Evolutionary conservation across 192 early-diverging fungal species (phyloP), one percentile per base, ranked within the genome.

Genomic region (Coemansia sp.): DNA sequence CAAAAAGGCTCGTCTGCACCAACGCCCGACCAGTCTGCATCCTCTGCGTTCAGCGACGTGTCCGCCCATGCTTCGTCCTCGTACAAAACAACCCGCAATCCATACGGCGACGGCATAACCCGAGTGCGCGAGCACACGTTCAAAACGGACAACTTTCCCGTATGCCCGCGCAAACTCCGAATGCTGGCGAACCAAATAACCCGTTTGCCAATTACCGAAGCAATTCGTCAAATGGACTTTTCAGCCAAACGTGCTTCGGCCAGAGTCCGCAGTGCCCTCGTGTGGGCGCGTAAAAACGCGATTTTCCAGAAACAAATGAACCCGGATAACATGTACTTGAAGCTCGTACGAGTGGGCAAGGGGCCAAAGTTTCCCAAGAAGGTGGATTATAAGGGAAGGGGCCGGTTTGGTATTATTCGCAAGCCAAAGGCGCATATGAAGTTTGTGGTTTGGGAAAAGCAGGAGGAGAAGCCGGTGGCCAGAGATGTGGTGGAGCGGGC

Each of bases 281-380:
- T 85, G 12, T 88, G 86, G 74, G 89, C 89, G 11, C 80, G 85
- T 23, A 85, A 84, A 43, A 88, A 91, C 75, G 91, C 89, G 1
- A 66, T 83, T 19, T 78, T 82, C 12, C 87, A 91, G 61, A 79
- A 83, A 49, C 70, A 72, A 10, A 88, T 92, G 87, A 77, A 89
- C 43, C 72, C 85, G 3, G 77, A 83, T 12, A 83, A 85, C 19
- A 77, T 85, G 74, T 72, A 86, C 27, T 71, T 92, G 50, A 86
- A 88, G 59, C 85, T 89, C 69, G 90, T 90, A 3, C 92, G 91
- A 78, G 92, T 94, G 21, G 96, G 96, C 4, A 95, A 95, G 74
- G 93, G 93, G 4, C 17, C 53, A 11, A 57, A 70, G 29, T 93
- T 86, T 65, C 66, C 86, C 6, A 90, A 89, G 66, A 82, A 92